phyloP scores from a whole-genome alignment of 495 filamentous ascomycete species.

The Xylaria castorea region DNA sequence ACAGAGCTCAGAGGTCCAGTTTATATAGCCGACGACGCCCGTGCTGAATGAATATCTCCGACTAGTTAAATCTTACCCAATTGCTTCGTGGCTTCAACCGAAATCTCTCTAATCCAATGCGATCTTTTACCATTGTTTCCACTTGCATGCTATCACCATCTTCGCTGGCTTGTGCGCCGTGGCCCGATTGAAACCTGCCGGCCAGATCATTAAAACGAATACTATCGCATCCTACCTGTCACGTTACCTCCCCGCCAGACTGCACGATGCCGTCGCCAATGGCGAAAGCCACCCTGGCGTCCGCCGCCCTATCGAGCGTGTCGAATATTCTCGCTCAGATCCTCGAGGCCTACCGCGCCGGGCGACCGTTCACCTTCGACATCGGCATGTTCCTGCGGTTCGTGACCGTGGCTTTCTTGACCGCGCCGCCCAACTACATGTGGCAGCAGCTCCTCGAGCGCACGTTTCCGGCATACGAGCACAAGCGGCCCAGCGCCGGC shows the following conservation, averaged over 20 bases:
- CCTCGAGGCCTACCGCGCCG: constrained; percentile 41
- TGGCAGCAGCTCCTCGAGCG: constrained; percentile 44
- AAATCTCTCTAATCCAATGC: constrained; percentile 4
- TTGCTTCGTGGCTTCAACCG: not conserved
- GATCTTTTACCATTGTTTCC: not conserved
- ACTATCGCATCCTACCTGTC: not conserved
- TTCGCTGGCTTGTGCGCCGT: constrained; percentile 9
- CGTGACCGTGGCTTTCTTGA: constrained; percentile 39
- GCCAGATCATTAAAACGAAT: not conserved
- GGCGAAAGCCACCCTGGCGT: constrained; percentile 41
- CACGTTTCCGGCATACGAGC: constrained; percentile 42
- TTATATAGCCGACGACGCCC: constrained; percentile 2
- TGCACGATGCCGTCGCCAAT: constrained; percentile 41
- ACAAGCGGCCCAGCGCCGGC: constrained; percentile 14
- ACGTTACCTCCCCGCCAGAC: not conserved
- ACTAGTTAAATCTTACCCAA: not conserved
- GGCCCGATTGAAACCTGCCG: constrained; percentile 11
- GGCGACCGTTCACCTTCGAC: constrained; percentile 38
- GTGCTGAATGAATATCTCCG: not conserved
- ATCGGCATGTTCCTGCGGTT: constrained; percentile 41
- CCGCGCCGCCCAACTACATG: constrained; percentile 43
- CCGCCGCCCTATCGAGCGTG: constrained; percentile 38
- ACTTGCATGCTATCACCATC: constrained; percentile 16
- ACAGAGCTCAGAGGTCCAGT: not conserved
- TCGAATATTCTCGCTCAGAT: constrained; percentile 43